phyloP scores from a whole-genome alignment of 106 monocot genomes.

The Dendrobium officinale region DNA sequence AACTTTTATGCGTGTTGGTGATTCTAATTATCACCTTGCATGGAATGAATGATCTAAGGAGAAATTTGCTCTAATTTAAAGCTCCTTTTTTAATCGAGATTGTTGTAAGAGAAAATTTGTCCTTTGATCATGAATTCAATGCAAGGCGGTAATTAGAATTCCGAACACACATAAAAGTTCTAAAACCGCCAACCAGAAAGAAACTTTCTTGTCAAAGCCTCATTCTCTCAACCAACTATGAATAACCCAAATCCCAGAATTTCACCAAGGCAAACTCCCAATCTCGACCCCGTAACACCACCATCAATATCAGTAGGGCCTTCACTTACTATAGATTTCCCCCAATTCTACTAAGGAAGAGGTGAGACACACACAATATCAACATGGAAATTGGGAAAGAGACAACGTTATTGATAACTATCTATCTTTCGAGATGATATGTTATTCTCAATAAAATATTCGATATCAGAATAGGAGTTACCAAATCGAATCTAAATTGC shows the following conservation, averaged over 20 bases:
- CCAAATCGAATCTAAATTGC: too few relatives aligned
- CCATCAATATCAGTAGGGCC: not conserved
- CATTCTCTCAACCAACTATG: not conserved
- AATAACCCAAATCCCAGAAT: not conserved
- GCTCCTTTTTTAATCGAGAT: conserved; percentile 37
- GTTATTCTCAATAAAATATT: too few relatives aligned
- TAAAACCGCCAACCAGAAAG: not conserved
- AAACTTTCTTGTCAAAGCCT: not conserved
- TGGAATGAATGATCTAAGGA: conserved; percentile 45
- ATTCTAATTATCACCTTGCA: not conserved
- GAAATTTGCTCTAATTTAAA: conserved; percentile 32
- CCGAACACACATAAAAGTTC: not conserved
- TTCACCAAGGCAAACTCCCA: not conserved
- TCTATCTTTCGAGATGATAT: too few relatives aligned
- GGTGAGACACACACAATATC: conserved; percentile 92
- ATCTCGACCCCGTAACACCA: not conserved
- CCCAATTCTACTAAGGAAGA: conserved; percentile 78
- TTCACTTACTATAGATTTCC: not conserved
- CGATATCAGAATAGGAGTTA: too few relatives aligned
- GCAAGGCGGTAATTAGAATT: not conserved
- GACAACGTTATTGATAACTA: conserved; percentile 21
- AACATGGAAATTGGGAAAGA: conserved; percentile 92
- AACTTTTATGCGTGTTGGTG: not conserved
- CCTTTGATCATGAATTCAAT: conserved; percentile 41
- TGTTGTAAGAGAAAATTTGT: conserved; percentile 37